Conservation (phyloP, 2,329 filamentous ascomycete species). For the Phaeosphaeriaceae sp. region DNA sequence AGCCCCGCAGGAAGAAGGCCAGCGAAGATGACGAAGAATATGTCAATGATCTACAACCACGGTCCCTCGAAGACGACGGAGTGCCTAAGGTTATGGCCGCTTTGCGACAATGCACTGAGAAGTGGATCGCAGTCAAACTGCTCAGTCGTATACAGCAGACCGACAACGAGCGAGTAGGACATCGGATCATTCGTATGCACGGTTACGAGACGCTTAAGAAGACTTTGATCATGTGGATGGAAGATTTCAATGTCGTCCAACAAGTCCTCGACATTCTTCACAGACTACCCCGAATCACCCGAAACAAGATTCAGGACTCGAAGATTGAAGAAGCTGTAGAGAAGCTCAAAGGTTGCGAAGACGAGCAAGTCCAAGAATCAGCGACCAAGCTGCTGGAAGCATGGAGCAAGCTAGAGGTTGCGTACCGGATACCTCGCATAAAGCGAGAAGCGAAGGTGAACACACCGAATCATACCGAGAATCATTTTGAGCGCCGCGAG, state of each 20-base stretch:
- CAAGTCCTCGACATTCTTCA: constrained; percentile 91
- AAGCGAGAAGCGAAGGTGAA: constrained; percentile 75
- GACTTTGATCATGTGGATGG: constrained; percentile 81
- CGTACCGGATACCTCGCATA: constrained; percentile 90
- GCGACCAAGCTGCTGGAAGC: constrained; percentile 76
- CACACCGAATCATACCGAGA: constrained; percentile 47
- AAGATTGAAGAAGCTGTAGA: constrained; percentile 88
- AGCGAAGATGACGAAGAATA: constrained; percentile 95
- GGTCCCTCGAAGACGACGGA: constrained; percentile 78
- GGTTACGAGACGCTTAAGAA: constrained; percentile 95
- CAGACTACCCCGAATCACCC: constrained; percentile 85
- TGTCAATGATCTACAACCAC: constrained; percentile 84
- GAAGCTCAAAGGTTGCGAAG: constrained; percentile 69
- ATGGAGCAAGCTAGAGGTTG: constrained; percentile 90
- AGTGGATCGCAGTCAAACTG: constrained; percentile 98
- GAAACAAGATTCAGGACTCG: constrained; percentile 96
- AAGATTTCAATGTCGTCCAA: constrained; percentile 87
- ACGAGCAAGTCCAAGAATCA: constrained; percentile 76
- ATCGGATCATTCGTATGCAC: constrained; percentile 93
- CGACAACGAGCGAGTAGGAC: constrained; percentile 84
- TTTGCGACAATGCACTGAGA: constrained; percentile 97
- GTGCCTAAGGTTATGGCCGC: constrained; percentile 96
- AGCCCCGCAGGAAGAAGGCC: constrained; percentile 88
- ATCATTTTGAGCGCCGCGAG: constrained; percentile 68
- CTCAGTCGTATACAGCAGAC: constrained; percentile 86